Percentiles rank a stretch among this genome's conserved stretches.
Conservation (phyloP, 2,329 filamentous ascomycete genomes). For the Aphanoascus verrucosus region DNA sequence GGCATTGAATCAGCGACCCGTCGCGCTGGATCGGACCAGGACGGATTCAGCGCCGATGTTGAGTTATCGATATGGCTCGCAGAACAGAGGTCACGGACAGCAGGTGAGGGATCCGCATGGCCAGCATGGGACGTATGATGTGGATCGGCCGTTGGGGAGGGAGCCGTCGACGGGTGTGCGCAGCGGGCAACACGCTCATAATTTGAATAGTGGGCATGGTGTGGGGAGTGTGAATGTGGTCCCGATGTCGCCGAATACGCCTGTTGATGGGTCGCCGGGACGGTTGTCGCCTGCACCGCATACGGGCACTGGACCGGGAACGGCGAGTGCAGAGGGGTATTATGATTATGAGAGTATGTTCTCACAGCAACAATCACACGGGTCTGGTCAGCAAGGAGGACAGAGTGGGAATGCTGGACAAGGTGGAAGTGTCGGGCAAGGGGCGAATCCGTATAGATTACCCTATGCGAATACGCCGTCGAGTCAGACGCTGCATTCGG, state of each 20-base stretch:
- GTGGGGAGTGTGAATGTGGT: too few species aligned
- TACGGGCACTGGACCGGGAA: slow-evolving; percentile 9
- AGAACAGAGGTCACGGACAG: too few species aligned
- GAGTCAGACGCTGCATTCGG: slow-evolving; percentile 1
- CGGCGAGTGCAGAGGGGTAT: too few species aligned
- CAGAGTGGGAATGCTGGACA: too few species aligned
- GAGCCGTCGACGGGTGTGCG: slow-evolving; percentile 34
- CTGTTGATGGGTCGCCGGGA: slow-evolving; percentile 14
- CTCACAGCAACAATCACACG: background rate
- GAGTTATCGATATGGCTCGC: slow-evolving; percentile 10
- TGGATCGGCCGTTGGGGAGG: slow-evolving; percentile 27
- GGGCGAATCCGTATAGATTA: slow-evolving; percentile 1
- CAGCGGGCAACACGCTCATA: background rate
- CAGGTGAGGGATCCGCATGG: too few species aligned
- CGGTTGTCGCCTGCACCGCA: too few species aligned
- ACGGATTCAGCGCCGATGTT: slow-evolving; percentile 22
- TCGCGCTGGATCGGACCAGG: slow-evolving; percentile 24
- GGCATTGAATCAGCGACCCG: slow-evolving; percentile 27
- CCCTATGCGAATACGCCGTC: background rate
- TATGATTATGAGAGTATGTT: slow-evolving; percentile 1
- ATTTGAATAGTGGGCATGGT: too few species aligned
- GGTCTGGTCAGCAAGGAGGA: too few species aligned
- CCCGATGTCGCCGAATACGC: slow-evolving; percentile 15
- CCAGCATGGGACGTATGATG: too few species aligned
- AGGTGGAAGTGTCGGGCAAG: too few species aligned